Percentiles rank a stretch among this genome's conserved stretches.
These are phyloP conservation scores for Ajuga chamaepitys DNA, from an alignment of 257 asterid species.

Conservation along the genomic window DNA sequence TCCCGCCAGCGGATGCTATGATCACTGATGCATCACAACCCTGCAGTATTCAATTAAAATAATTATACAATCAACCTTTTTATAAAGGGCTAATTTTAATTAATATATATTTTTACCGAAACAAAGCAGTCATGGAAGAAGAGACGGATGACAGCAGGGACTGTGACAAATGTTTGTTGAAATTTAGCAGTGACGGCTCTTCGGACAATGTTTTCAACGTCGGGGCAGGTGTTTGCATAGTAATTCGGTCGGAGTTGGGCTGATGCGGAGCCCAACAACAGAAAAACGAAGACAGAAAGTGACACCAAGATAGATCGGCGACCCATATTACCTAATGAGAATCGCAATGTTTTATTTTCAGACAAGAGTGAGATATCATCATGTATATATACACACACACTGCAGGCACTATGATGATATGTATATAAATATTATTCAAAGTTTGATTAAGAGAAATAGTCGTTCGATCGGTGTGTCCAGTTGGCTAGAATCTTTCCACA, in stretches of 20 bases:
- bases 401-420: no score
- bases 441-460: background rate
- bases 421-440: background rate
- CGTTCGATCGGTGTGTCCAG: conserved; percentile 36
- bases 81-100: background rate
- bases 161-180: conserved; percentile 59
- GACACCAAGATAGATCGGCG: conserved; percentile 1
- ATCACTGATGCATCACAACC: conserved; percentile 88
- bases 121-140: conserved; percentile 84
- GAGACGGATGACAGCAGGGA: conserved; percentile 64
- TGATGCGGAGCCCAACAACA: conserved; percentile 23
- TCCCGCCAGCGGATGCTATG: conserved; percentile 51
- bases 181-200: conserved; percentile 46
- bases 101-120: conserved; percentile 22
- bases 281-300: conserved; percentile 14
- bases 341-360: no score
- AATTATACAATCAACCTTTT: background rate
- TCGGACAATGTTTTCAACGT: conserved; percentile 60
- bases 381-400: conserved; percentile 1
- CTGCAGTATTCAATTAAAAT: conserved; percentile 14
- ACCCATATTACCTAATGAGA: conserved; percentile 25
- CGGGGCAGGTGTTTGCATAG: conserved; percentile 53
- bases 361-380: background rate
- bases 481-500: conserved; percentile 36
- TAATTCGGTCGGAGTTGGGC: conserved; percentile 47